Conservation (phyloP, 148 eudicot genomes). For the Suaeda aralocaspica region DNA sequence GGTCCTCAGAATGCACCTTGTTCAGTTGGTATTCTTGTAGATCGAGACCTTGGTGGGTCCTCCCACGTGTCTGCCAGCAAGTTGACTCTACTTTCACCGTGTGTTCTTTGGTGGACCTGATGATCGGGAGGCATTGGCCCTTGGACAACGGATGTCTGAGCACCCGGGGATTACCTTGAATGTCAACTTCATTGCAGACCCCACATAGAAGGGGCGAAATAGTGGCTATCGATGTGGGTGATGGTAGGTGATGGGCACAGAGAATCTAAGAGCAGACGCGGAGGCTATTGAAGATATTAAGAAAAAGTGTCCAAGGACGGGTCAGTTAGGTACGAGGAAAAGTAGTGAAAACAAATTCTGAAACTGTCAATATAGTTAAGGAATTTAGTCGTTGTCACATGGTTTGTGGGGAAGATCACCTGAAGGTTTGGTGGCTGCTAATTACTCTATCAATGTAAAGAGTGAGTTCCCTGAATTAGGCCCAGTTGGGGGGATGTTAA, state of each 20-base stretch:
- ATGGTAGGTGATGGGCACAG: constrained; percentile 18
- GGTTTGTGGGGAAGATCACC: constrained; percentile 66
- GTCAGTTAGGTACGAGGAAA: constrained; percentile 51
- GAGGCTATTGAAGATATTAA: constrained; percentile 28
- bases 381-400: constrained; percentile 42
- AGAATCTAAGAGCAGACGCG: constrained; percentile 30
- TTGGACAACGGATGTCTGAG: constrained; percentile 67
- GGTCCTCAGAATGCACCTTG: constrained; percentile 61
- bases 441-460: constrained; percentile 20
- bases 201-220: constrained; percentile 26
- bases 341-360: constrained; percentile 32
- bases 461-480: constrained; percentile 64
- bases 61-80: constrained; percentile 72
- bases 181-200: constrained; percentile 40
- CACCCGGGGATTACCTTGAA: constrained; percentile 67
- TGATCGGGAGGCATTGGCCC: constrained; percentile 70
- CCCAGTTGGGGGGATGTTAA: constrained; percentile 47
- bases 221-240: constrained; percentile 33
- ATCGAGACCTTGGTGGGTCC: constrained; percentile 79
- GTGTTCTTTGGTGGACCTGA: constrained; percentile 76
- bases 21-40: constrained; percentile 69
- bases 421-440: constrained; percentile 42
- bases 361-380: constrained; percentile 27
- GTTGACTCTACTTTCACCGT: constrained; percentile 45
- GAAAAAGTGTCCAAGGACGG: constrained; percentile 27